These are phyloP conservation scores for Amaranthus tricolor DNA, from an alignment of 179 eudicot genomes.

Conservation along the genomic window DNA sequence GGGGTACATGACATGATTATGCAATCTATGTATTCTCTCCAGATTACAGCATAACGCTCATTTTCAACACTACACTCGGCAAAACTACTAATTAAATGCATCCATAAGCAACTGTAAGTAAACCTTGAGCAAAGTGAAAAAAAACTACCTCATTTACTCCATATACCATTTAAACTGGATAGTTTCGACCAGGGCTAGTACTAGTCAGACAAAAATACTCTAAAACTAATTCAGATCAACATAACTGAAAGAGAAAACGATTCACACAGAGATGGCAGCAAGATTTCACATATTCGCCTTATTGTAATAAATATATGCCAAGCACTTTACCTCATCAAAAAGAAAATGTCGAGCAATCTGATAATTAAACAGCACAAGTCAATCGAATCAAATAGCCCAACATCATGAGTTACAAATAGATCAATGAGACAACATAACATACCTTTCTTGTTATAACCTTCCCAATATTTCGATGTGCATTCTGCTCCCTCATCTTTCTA, in stretches of 20 bases:
- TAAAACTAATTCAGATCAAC: too few relatives aligned
- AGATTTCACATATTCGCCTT: neutral
- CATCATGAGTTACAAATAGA: slow-evolving; percentile 5
- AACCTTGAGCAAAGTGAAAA: neutral
- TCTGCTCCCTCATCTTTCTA: slow-evolving; percentile 24
- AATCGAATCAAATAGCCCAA: neutral
- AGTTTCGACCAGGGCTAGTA: too few relatives aligned
- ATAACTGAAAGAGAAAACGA: too few relatives aligned
- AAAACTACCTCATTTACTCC: too few relatives aligned
- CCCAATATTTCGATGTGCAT: slow-evolving; percentile 26
- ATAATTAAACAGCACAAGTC: slow-evolving; percentile 1
- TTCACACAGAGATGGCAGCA: neutral
- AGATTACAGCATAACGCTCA: too few relatives aligned
- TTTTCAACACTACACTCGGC: neutral
- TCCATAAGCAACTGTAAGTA: neutral
- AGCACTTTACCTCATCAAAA: neutral
- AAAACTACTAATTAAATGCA: neutral
- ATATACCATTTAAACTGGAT: too few relatives aligned
- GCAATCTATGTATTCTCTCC: too few relatives aligned
- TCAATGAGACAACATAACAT: slow-evolving; percentile 8
- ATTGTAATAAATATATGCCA: neutral
- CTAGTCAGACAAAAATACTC: too few relatives aligned
- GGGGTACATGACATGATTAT: too few relatives aligned
- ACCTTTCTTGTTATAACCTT: slow-evolving; percentile 37
- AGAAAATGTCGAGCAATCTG: neutral